Percentiles rank a stretch among this genome's conserved stretches.
phyloP scores from a whole-genome alignment of 345 rosid species.

The Reutealis trisperma region DNA sequence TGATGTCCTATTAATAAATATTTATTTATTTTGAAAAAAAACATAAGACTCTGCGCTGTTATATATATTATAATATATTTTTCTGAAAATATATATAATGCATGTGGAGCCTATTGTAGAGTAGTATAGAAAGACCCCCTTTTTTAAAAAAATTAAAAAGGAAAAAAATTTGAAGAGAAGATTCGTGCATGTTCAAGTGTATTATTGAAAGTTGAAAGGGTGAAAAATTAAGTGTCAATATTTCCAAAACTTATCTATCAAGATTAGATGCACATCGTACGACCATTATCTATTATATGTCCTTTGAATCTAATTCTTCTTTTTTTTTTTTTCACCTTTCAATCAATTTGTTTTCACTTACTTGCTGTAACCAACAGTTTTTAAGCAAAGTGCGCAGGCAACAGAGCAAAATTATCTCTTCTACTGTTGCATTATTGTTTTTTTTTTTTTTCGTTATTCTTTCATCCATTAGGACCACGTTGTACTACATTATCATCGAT shows the following conservation, averaged over 20 bases:
- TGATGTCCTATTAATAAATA: no score
- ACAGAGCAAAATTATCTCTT: not conserved
- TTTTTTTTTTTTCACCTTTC: not conserved
- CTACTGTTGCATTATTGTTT: not conserved
- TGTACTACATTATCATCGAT: constrained; percentile 5
- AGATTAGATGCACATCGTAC: constrained; percentile 10
- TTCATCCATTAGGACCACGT: constrained; percentile 27
- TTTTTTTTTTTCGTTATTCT: not conserved
- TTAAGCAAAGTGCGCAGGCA: constrained; percentile 32
- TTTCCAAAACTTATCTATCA: not conserved
- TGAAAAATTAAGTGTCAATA: not conserved
- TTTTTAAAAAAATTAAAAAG: no score
- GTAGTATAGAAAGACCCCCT: no score
- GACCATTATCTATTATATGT: not conserved
- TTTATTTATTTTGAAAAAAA: no score
- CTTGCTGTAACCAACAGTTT: constrained; percentile 30
- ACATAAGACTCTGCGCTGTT: no score
- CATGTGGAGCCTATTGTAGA: not conserved
- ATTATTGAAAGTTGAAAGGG: constrained; percentile 25
- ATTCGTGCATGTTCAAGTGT: not conserved
- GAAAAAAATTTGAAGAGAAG: no score
- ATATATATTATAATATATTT: no score
- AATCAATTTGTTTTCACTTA: not conserved
- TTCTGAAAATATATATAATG: not conserved
- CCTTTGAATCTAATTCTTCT: constrained; percentile 34